Percentiles rank a stretch among this genome's conserved stretches.
These are phyloP conservation scores for Spathaspora arborariae DNA, from an alignment of 805 yeast genomes.

Conservation along the genomic window DNA sequence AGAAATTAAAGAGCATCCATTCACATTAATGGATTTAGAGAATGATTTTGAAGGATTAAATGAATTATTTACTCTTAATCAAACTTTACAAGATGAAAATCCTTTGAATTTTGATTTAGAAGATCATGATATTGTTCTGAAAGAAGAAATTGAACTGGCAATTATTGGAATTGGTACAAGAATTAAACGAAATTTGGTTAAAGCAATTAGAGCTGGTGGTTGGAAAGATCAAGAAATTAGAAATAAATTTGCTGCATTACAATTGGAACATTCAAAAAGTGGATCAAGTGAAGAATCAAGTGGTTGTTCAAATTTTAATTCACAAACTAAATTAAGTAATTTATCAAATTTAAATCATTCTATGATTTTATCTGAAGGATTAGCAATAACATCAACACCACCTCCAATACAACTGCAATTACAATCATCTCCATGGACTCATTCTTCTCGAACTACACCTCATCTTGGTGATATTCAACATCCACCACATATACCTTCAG, in stretches of 20 bases:
- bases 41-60: constrained; percentile 30
- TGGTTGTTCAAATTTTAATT: constrained; percentile 15
- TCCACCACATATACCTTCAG: constrained; percentile 16
- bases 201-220: constrained; percentile 33
- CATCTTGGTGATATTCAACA: background rate
- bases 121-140: constrained; percentile 51
- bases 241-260: constrained; percentile 16
- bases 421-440: background rate
- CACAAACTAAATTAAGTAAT: constrained; percentile 5
- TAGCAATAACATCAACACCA: background rate
- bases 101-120: constrained; percentile 16
- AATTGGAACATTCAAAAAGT: constrained; percentile 23
- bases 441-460: background rate
- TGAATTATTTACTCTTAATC: constrained; percentile 34
- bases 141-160: constrained; percentile 70
- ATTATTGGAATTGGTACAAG: constrained; percentile 77
- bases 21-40: constrained; percentile 43
- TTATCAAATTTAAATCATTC: constrained; percentile 16
- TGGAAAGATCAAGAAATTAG: constrained; percentile 19
- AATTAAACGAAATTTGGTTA: constrained; percentile 48
- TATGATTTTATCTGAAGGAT: constrained; percentile 30
- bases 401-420: background rate
- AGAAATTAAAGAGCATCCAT: constrained; percentile 76
- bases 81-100: constrained; percentile 5
- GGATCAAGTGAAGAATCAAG: constrained; percentile 29